Conservation (phyloP, 257 asterid genomes). For the Solanum megistacrolobum region DNA sequence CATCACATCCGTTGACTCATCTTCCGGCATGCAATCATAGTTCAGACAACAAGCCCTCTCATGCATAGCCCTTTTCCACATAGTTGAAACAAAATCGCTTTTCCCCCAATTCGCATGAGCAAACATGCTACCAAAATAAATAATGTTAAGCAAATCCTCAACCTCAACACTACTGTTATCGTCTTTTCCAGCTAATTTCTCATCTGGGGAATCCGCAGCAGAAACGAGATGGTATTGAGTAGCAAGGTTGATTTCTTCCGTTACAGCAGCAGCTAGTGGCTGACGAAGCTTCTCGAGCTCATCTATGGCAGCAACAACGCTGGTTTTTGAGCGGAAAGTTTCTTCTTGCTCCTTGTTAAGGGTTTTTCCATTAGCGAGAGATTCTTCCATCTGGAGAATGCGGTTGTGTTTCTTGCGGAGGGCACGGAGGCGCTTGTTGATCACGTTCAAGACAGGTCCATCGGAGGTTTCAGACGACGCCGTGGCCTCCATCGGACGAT, state of each 20-base stretch:
- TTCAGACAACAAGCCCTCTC: slow-evolving; percentile 83
- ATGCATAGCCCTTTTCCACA: slow-evolving; percentile 52
- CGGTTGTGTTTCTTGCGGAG: slow-evolving; percentile 66
- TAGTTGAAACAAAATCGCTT: slow-evolving; percentile 3
- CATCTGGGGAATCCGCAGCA: neutral
- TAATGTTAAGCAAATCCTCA: slow-evolving; percentile 50
- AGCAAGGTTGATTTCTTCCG: slow-evolving; percentile 50
- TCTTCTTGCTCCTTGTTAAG: slow-evolving; percentile 83
- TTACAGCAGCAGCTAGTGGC: slow-evolving; percentile 54
- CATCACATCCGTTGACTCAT: slow-evolving; percentile 26
- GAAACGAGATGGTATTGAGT: neutral
- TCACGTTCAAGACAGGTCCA: slow-evolving; percentile 59
- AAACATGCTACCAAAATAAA: slow-evolving; percentile 67
- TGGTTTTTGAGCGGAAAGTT: slow-evolving; percentile 54
- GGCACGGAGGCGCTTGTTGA: slow-evolving; percentile 81
- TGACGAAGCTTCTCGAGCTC: slow-evolving; percentile 73
- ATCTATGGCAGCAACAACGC: slow-evolving; percentile 44
- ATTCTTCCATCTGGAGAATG: slow-evolving; percentile 70
- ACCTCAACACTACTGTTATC: slow-evolving; percentile 7
- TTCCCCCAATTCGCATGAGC: slow-evolving; percentile 31
- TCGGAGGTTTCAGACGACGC: slow-evolving; percentile 39
- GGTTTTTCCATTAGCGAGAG: slow-evolving; percentile 47
- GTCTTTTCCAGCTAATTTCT: neutral
- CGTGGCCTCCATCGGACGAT: neutral
- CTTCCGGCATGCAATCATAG: slow-evolving; percentile 83